Evolutionary conservation across 768 basidiomycete genomes (phyloP).

Genomic region (Termitomyces sp.): DNA sequence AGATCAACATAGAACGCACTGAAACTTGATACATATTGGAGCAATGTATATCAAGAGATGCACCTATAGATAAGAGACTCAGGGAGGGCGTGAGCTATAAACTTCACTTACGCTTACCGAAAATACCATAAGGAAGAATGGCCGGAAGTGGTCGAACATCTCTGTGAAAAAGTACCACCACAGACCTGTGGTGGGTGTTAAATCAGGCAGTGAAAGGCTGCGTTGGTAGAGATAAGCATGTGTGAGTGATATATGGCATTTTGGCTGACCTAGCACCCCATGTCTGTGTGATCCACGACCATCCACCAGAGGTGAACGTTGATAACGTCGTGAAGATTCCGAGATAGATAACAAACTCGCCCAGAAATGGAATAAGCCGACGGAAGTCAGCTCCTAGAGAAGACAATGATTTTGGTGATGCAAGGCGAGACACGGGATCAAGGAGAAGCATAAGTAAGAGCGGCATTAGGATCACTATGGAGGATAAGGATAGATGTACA

Average conservation of each 20-base stretch:
- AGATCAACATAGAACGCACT: slow-evolving; percentile 33
- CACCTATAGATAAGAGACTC: slow-evolving; percentile 35
- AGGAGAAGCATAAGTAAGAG: slow-evolving; percentile 58
- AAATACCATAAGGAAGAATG: slow-evolving; percentile 94
- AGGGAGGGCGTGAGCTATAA: not conserved
- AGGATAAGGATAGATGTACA: slow-evolving; percentile 68
- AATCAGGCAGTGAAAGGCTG: slow-evolving; percentile 78
- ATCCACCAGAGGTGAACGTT: slow-evolving; percentile 52
- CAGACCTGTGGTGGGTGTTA: slow-evolving; percentile 90
- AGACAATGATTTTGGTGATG: slow-evolving; percentile 45
- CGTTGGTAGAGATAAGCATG: slow-evolving; percentile 3
- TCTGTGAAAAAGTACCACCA: slow-evolving; percentile 99
- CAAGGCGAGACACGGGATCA: slow-evolving; percentile 61
- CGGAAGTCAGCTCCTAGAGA: slow-evolving; percentile 22
- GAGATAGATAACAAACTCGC: slow-evolving; percentile 49
- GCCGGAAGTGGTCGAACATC: slow-evolving; percentile 97
- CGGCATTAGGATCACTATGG: slow-evolving; percentile 61
- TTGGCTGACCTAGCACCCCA: slow-evolving; percentile 78
- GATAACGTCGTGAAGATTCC: slow-evolving; percentile 42
- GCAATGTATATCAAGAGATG: slow-evolving; percentile 79
- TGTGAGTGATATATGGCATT: not conserved
- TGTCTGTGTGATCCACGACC: slow-evolving; percentile 67
- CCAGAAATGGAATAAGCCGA: slow-evolving; percentile 30
- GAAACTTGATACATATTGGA: slow-evolving; percentile 86
- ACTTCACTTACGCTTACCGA: slow-evolving; percentile 46